Base-by-base conservation (phyloP, 202 grass and related monocot genomes). In the Setaria italica region DNA sequence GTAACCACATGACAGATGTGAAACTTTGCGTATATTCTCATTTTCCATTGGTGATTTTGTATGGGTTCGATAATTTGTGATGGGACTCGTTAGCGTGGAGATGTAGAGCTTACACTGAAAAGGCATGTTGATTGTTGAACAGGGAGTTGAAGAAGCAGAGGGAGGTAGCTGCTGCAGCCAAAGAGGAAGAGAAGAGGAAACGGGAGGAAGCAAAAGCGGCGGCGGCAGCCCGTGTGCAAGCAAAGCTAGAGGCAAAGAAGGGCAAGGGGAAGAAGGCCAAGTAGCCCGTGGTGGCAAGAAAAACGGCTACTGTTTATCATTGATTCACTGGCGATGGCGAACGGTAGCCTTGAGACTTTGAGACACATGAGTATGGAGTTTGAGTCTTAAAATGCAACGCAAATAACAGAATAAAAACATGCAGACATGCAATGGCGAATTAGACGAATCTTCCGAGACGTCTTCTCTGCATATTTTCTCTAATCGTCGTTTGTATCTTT, bases 201-300 rank as follows among this genome's bases (percentile, higher is more conserved):
- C 82, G 92, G 79, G 94, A 81, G 88, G 43, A 97, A 43, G 80
- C 91, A 14, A 97, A 97, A 92, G 84, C 90, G 21, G 88, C 88
- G 0, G 86, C 86, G 7, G 90, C 88, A 47, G 84, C 84, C 49
- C 47, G 49, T 9, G 49, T 51, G 49, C 47, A 48, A 12, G 47
- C 47, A 48, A 48, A 48, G 10, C 10, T 48, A 48, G 47, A 48
- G 10, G 47, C 47, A 11, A 48, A 48, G 47, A 48, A 48, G 3
- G 47, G 47, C 47, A 48, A 48, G 47, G 47, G 47, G 47, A 12
- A 48, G 1, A 48, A 48, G 47, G 47, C 11, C 47, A 48, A 48
- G 46, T 48, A 48, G 46, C 46, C 6, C 88, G 90, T 49, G 70
- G 89, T 51, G 49, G 35, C 90, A 92, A 72, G 92, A 72, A 94